Base-by-base conservation (phyloP, 768 basidiomycete genomes). In the Boletus reticulatus region DNA sequence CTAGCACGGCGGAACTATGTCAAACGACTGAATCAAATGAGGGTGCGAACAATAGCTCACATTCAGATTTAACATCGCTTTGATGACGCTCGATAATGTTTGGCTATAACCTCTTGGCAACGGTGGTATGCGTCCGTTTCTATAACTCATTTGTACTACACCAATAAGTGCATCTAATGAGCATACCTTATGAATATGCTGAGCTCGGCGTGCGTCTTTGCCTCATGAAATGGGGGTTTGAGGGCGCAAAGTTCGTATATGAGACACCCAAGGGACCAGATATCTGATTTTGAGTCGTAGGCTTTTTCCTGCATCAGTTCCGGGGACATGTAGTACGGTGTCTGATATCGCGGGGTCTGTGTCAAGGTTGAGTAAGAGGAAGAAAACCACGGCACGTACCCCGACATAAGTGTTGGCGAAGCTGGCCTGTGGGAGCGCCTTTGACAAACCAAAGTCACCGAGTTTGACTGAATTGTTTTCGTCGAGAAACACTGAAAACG, bases 251-350 rank as follows among this genome's bases (percentile, higher is more conserved):
- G 82, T 73, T 98, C 97, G 71, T 92, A 98, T 24, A 98, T 92
- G 31, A 98, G 80, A 73, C 97, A 99, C 1, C 97, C 97, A 29
- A 98, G 80, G 5, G 93, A 95, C 97, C 97, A 99, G 46, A 99
- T 98, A 67, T 99, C 97, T 0, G 92, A 94, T 75, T 98, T 99
- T 8, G 92, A 89, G 74, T 98, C 97, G 73, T 99, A 99, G 4
- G 92, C 84, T 69, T 92, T 94, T 69, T 98, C 96, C 75, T 92
- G 92, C 84, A 98, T 93, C 32, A 98, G 81, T 71, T 99, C 96
- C 0, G 97, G 97, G 1, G 94, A 97, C 97, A 99, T 98, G 76
- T 99, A 98, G 69, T 98, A 95, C 4, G 97, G 97, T 4, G 97
- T 99, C 94, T 98, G 63, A n/a, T 16, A 19, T 2, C 20, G 91